These are phyloP conservation scores for Xerocomus nothofagi DNA, from an alignment of 1,284 basidiomycete species.

Conservation along the genomic window DNA sequence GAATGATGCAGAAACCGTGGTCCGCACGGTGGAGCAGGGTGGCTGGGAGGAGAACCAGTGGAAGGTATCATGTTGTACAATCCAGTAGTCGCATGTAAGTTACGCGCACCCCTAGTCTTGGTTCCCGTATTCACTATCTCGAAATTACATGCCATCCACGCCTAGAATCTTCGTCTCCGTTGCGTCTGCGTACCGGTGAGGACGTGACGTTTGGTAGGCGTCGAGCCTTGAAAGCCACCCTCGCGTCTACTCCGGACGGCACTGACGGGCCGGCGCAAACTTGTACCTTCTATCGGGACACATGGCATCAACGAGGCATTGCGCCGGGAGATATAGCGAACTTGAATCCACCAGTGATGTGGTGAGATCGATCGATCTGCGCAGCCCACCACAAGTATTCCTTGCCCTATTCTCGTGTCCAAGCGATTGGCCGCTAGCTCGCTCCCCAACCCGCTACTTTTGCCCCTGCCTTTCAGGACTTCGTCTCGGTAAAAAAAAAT, in stretches of 20 bases:
- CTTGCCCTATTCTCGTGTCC: not conserved
- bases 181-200: not conserved
- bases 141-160: not conserved
- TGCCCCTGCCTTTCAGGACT: not conserved
- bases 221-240: not conserved
- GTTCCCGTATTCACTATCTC: conserved; percentile 10
- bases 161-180: not conserved
- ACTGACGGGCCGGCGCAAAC: conserved; percentile 1
- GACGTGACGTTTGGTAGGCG: not conserved
- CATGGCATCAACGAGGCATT: conserved; percentile 19
- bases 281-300: conserved; percentile 6
- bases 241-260: not conserved
- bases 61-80: conserved; percentile 15
- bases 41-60: not conserved
- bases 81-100: conserved; percentile 24
- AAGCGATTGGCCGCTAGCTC: conserved; percentile 1
- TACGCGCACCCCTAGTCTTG: not conserved
- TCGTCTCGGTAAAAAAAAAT: not conserved
- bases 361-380: conserved; percentile 15
- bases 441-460: conserved; percentile 2
- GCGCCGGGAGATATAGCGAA: conserved; percentile 3
- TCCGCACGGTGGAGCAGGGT: conserved; percentile 19
- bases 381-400: conserved; percentile 1
- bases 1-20: conserved; percentile 26
- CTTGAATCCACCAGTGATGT: conserved; percentile 1